Base-by-base conservation (phyloP, 805 yeast species). In the Candida maris region DNA sequence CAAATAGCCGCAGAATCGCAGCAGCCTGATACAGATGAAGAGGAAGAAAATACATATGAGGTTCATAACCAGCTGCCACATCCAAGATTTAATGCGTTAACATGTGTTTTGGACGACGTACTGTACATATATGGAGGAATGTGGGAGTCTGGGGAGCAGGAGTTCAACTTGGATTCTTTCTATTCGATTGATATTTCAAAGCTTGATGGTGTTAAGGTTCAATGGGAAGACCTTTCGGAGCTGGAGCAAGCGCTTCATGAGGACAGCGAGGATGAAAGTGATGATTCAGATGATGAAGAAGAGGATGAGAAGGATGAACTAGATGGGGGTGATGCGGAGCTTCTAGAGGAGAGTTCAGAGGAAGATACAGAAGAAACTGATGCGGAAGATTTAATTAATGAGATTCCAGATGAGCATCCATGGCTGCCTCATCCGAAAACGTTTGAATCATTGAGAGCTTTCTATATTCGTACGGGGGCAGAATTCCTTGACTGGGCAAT, bases 391-490 rank as follows among this genome's bases (percentile, higher is more conserved):
- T 78, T 70, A 3, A 82, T 75, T 42, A 79, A 77, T 30, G 85
- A 78, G 45, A 75, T 81, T 48, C 95, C 95, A 13, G 98, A 91
- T 61, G 84, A 82, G 30, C 77, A 95, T 57, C 96, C 98, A 13
- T 91, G 96, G 95, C 71, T 91, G 37, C 97, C 97, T 32, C 97
- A 89, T 58, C 98, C 98, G 23, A 88, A 89, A 54, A 81, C 96
- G 5, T 93, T 91, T 52, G 97, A 91, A 64, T 65, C 77, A 2
- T 67, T 91, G 42, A 78, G 96, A 48, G 80, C 77, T 2, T 91
- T 91, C 64, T 91, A 93, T 59, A 66, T 82, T 16, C 81, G 96
- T 54, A 79, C 95, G 1, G 94, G 95, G 39, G 81, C 91, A 4
- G 76, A 78, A 19, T 91, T 91, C 62, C 71, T 91, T 50, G 87